Evolutionary conservation across 2,329 filamentous ascomycete species (phyloP).

Genomic region (Fusarium gaditjirri): DNA sequence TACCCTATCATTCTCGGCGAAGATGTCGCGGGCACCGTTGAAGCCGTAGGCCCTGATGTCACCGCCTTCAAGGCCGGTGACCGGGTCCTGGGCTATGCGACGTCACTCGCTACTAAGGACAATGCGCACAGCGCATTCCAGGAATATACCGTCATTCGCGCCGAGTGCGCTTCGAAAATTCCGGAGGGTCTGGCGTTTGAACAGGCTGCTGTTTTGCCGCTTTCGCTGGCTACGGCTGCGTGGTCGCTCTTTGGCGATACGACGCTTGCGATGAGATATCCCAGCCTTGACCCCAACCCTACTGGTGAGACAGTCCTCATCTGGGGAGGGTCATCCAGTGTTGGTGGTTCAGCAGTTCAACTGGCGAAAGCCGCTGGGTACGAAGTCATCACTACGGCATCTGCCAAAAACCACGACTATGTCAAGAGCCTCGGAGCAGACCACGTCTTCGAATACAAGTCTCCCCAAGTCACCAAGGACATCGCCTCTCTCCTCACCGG

Average conservation of each 20-base stretch:
- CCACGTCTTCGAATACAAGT: slow-evolving; percentile 58
- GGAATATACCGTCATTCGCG: slow-evolving; percentile 22
- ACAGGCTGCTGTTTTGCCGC: slow-evolving; percentile 35
- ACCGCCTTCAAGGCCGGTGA: slow-evolving; percentile 37
- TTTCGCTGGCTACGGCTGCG: slow-evolving; percentile 37
- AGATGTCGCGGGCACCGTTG: slow-evolving; percentile 49
- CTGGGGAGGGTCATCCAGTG: slow-evolving; percentile 62
- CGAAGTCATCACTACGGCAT: slow-evolving; percentile 57
- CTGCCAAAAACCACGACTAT: slow-evolving; percentile 55
- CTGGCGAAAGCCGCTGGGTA: slow-evolving; percentile 56
- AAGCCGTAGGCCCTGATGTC: slow-evolving; percentile 43
- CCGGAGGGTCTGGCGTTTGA: slow-evolving; percentile 33
- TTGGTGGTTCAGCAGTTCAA: slow-evolving; percentile 59
- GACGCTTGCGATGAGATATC: slow-evolving; percentile 12
- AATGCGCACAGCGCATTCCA: slow-evolving; percentile 33
- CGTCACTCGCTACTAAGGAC: slow-evolving; percentile 48
- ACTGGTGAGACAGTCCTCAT: slow-evolving; percentile 27
- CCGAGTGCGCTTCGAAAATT: slow-evolving; percentile 29
- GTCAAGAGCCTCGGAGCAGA: slow-evolving; percentile 56
- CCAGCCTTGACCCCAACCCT: neutral
- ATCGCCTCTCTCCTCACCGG: slow-evolving; percentile 11
- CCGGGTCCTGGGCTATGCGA: slow-evolving; percentile 38
- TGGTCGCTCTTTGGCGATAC: slow-evolving; percentile 37
- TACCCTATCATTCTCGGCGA: slow-evolving; percentile 44
- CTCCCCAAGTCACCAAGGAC: slow-evolving; percentile 30